Evolutionary conservation across 805 yeast species (phyloP).

Genomic region (Myxozyma neotropica): DNA sequence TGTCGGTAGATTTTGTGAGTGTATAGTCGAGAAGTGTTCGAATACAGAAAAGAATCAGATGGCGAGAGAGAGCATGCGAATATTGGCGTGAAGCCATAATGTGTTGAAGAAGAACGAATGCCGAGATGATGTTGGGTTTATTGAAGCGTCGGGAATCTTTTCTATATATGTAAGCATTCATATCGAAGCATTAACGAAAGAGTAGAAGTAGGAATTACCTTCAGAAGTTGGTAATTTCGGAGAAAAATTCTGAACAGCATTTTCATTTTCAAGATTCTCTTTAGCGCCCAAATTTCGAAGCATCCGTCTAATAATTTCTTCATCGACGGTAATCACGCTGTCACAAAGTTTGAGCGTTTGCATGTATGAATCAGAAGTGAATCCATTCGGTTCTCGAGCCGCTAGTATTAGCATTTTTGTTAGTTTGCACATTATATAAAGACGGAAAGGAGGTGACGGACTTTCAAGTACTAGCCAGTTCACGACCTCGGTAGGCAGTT

Average conservation of each 20-base stretch:
- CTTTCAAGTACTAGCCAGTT: slow-evolving; percentile 19
- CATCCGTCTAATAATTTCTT: background rate
- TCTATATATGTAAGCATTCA: too few relatives aligned
- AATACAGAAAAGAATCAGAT: slow-evolving; percentile 3
- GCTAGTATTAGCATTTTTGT: too few relatives aligned
- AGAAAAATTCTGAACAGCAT: background rate
- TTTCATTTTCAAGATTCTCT: background rate
- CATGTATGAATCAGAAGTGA: slow-evolving; percentile 8
- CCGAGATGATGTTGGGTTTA: too few relatives aligned
- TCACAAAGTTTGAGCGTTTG: background rate
- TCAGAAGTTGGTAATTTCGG: background rate
- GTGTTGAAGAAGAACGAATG: background rate
- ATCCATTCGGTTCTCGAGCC: slow-evolving; percentile 21
- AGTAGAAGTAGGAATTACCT: background rate
- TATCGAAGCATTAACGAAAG: slow-evolving; percentile 1
- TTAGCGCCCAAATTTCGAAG: slow-evolving; percentile 10
- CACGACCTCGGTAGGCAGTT: slow-evolving; percentile 4
- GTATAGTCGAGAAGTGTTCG: slow-evolving; percentile 18
- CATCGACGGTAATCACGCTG: background rate
- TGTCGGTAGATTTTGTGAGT: background rate
- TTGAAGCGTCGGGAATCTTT: too few relatives aligned
- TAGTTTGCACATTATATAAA: too few relatives aligned
- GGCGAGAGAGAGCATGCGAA: background rate
- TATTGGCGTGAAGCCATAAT: background rate
- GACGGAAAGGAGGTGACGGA: background rate